phyloP scores from a whole-genome alignment of 257 asterid species.

The Gentiana dahurica region DNA sequence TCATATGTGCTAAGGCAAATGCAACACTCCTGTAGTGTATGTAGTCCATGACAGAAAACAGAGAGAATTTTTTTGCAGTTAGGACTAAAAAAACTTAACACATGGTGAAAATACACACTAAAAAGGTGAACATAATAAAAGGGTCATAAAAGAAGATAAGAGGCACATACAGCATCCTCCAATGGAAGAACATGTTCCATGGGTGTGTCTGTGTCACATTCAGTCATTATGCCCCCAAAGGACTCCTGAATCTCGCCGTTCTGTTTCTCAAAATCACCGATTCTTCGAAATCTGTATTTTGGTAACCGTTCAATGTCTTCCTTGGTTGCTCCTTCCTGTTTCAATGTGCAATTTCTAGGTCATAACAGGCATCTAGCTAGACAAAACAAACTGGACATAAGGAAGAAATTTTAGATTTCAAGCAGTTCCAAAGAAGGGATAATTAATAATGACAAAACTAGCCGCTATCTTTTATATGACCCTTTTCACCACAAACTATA shows the following conservation, averaged over 20 bases:
- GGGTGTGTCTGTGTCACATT: conserved; percentile 63
- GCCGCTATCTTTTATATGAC: too few species aligned
- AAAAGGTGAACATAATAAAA: neutral
- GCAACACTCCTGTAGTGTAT: conserved; percentile 71
- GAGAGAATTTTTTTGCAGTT: too few species aligned
- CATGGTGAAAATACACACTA: too few species aligned
- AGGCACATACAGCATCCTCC: conserved; percentile 71
- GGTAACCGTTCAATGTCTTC: conserved; percentile 88
- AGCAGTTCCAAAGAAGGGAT: too few species aligned
- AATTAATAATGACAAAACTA: too few species aligned
- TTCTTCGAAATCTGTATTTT: conserved; percentile 61
- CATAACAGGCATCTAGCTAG: neutral
- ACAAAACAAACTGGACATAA: neutral
- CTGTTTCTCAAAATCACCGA: conserved; percentile 82
- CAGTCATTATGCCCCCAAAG: conserved; percentile 85
- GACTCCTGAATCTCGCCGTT: conserved; percentile 85
- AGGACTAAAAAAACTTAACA: neutral
- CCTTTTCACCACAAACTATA: too few species aligned
- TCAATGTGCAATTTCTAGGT: neutral
- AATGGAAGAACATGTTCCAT: conserved; percentile 70
- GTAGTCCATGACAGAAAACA: conserved; percentile 6
- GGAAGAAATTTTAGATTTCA: neutral
- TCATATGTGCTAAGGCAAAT: conserved; percentile 79
- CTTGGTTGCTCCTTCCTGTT: conserved; percentile 94
- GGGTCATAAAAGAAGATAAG: neutral